Evolutionary conservation across 1,139 yeast species (phyloP).

Genomic region (Taiozyma sp.): DNA sequence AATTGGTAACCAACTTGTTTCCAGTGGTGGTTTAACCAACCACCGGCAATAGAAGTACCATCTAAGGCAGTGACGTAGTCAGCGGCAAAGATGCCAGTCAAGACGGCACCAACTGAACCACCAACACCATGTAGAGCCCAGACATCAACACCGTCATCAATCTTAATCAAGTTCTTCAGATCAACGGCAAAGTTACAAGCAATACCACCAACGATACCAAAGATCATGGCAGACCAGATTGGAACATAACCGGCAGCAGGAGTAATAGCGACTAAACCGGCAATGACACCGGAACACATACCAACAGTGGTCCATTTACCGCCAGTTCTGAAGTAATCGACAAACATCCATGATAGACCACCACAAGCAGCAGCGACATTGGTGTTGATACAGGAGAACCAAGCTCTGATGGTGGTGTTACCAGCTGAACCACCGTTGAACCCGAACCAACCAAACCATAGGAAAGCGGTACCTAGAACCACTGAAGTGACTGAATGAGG

Average conservation of each 20-base stretch:
- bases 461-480: slow-evolving; percentile 88
- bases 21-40: slow-evolving; percentile 92
- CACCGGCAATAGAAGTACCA: slow-evolving; percentile 67
- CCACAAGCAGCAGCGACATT: slow-evolving; percentile 90
- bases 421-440: slow-evolving; percentile 98
- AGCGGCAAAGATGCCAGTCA: slow-evolving; percentile 92
- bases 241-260: slow-evolving; percentile 98
- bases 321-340: slow-evolving; percentile 84
- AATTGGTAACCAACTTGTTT: slow-evolving; percentile 89
- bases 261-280: slow-evolving; percentile 93
- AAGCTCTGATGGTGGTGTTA: slow-evolving; percentile 83
- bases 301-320: slow-evolving; percentile 95
- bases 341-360: slow-evolving; percentile 89
- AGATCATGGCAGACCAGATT: slow-evolving; percentile 77
- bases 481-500: slow-evolving; percentile 89
- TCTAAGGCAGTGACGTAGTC: slow-evolving; percentile 83
- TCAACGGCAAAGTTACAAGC: slow-evolving; percentile 84
- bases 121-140: slow-evolving; percentile 94
- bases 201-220: slow-evolving; percentile 75
- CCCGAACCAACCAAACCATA: slow-evolving; percentile 99
- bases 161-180: slow-evolving; percentile 61
- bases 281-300: slow-evolving; percentile 87
- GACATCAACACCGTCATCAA: slow-evolving; percentile 95
- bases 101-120: slow-evolving; percentile 75
- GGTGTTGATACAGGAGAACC: slow-evolving; percentile 90